Evolutionary conservation across 2,329 filamentous ascomycete genomes (phyloP), one percentile per base, ranked within the genome.

Genomic region (Aspergillus glaucus): DNA sequence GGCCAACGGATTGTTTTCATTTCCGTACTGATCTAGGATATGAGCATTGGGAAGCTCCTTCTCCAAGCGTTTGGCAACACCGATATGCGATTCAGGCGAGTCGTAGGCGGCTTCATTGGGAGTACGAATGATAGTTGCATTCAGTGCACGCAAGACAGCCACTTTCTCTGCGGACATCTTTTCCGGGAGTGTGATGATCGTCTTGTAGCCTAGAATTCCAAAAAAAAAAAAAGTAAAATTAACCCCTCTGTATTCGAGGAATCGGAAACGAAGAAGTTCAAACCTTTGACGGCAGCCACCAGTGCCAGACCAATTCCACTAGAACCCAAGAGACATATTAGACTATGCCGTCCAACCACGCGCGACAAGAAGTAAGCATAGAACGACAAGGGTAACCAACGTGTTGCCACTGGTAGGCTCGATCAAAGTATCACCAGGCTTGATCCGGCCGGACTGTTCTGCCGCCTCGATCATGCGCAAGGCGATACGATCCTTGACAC

Each of bases 101-200:
- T 98, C 93, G 77, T 83, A 97, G 39, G 93, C 92, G 34, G 93
- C 93, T 71, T 95, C 89, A 30, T 91, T 98, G 21, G 93, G 93
- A 3, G 93, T 98, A 47, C 93, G 86, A 68, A 98, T 96, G 71
- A 98, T 97, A 65, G 94, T 96, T 39, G 93, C 93, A 55, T 92
- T 92, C 46, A 98, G 80, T 26, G 93, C 92, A 61, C 90, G 87
- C 53, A 98, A 79, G 24, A 98, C 93, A 2, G 92, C 87, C 36
- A 98, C 93, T 73, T 98, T 98, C 73, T 98, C 93, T 43, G 90
- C 87, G 1, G 90, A 96, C 93, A 98, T 98, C 79, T 98, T 98
- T 75, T 98, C 93, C 45, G 93, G 93, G 42, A 98, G 82, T 9
- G 93, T 98, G 70, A 98, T 98, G 73, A 98, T 97, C 37, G 91